Percentiles rank a stretch among this genome's conserved stretches.
These are phyloP conservation scores for Mycena vitilis DNA, from an alignment of 768 basidiomycete species.

Conservation along the genomic window DNA sequence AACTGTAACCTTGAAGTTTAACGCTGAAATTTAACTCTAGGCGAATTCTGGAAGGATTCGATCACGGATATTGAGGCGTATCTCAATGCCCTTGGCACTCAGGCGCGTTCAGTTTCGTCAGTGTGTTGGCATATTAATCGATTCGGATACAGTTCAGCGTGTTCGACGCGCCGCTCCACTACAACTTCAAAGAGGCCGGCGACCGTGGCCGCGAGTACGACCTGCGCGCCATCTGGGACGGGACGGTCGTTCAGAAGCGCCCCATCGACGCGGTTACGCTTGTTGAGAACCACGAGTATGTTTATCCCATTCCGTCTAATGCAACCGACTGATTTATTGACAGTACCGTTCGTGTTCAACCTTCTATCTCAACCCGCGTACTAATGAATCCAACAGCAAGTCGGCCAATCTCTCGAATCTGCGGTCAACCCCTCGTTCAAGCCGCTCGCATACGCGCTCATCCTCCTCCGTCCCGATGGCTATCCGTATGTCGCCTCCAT, in stretches of 20 bases:
- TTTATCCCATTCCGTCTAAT: conserved; percentile 1
- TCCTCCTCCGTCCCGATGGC: conserved; percentile 61
- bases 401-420: conserved; percentile 69
- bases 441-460: conserved; percentile 68
- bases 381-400: conserved; percentile 52
- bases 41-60: conserved; percentile 56
- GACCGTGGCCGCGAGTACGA: conserved; percentile 66
- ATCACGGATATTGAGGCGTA: conserved; percentile 40
- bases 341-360: conserved; percentile 13
- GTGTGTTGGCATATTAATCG: neutral
- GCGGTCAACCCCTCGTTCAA: conserved; percentile 68
- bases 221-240: conserved; percentile 67
- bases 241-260: conserved; percentile 63
- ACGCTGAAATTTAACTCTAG: too few relatives aligned
- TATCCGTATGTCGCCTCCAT: conserved; percentile 59
- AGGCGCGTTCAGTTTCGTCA: conserved; percentile 21
- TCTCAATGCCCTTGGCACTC: conserved; percentile 40
- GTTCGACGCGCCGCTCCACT: conserved; percentile 77
- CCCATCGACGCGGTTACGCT: conserved; percentile 78
- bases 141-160: conserved; percentile 58
- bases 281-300: conserved; percentile 75
- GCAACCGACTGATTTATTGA: neutral
- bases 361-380: neutral
- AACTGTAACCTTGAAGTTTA: too few relatives aligned
- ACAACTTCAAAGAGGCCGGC: conserved; percentile 72